Conservation (phyloP, 78 protist genomes). For the Guillardia theta region DNA sequence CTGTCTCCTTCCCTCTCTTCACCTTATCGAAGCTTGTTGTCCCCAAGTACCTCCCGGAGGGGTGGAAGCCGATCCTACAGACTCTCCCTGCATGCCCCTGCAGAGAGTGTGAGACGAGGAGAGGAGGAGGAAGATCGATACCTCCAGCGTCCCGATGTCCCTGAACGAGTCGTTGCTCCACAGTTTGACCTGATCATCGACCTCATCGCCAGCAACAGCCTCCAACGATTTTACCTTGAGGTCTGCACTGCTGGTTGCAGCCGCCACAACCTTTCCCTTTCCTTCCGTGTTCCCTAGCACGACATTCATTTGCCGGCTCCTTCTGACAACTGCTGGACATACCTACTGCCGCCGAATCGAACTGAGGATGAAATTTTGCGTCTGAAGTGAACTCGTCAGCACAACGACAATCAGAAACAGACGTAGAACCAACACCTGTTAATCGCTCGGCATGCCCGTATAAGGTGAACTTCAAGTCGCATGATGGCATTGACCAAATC, state of each 20-base stretch:
- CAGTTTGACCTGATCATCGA: neutral
- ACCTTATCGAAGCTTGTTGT: neutral
- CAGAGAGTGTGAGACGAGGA: neutral
- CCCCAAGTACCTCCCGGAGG: neutral
- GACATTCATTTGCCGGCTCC: no score
- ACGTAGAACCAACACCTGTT: no score
- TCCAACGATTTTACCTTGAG: no score
- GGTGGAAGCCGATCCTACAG: neutral
- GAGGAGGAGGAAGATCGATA: neutral
- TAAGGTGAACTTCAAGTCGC: neutral
- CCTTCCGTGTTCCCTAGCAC: no score
- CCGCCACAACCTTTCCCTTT: no score
- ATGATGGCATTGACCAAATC: neutral
- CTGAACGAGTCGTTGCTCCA: neutral
- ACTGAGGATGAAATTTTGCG: neutral
- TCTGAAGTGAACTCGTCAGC: no score
- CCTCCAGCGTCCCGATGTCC: neutral
- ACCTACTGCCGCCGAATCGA: neutral
- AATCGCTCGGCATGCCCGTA: neutral
- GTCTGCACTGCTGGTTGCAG: neutral
- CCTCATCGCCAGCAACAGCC: no score
- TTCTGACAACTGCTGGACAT: no score
- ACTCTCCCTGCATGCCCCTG: neutral
- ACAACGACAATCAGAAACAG: no score
- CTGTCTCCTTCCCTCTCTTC: no score